Base-by-base conservation (phyloP, 768 basidiomycete genomes). In the Gloeopeniophorella convolvens region DNA sequence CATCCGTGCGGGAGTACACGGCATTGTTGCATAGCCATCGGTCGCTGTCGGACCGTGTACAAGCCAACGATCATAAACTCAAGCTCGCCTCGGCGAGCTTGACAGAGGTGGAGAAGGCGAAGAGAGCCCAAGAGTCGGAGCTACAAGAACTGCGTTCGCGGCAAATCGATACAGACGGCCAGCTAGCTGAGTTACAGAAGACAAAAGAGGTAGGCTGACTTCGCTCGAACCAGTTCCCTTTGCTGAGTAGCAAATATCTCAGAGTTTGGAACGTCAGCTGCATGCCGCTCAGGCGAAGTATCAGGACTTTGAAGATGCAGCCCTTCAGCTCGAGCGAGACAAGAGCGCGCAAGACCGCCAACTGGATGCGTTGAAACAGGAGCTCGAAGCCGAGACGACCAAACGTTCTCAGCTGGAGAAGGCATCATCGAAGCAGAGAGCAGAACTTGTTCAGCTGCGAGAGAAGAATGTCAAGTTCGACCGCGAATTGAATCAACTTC, bases 281-380 rank as follows among this genome's bases (percentile, higher is more conserved):
- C 64, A 71, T 0, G 67, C 76, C 18, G 77, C 85, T 5, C 85
- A 89, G 60, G 73, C 76, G 30, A 89, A 89, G 59, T 85, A 84
- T 52, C 80, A 86, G 49, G 83, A 86, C 50, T 85, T 92, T 48
- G 95, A 99, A 66, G 95, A 98, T 62, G 78, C 84, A 0, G 78
- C 89, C 1, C 74, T 96, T 5, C 82, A 87, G 58, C 75, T 89
- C 42, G 88, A 97, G 65, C 76, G 89, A 26, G 92, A 93, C 50
- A 80, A 89, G 62, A 80, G 79, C 10, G 72, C 81, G 13, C 81
- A 84, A 55, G 76, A 81, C 41, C 78, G 85, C 4, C 85, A 92
- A 57, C 63, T 87, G 51, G 87, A 94, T 20, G 71, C 76, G 4
- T 66, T 76, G 46, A 78, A 78, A 35, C 83, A 83, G 58, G 85